phyloP scores from a whole-genome alignment of 179 eudicot genomes.

The Heliamphora pulchella region DNA sequence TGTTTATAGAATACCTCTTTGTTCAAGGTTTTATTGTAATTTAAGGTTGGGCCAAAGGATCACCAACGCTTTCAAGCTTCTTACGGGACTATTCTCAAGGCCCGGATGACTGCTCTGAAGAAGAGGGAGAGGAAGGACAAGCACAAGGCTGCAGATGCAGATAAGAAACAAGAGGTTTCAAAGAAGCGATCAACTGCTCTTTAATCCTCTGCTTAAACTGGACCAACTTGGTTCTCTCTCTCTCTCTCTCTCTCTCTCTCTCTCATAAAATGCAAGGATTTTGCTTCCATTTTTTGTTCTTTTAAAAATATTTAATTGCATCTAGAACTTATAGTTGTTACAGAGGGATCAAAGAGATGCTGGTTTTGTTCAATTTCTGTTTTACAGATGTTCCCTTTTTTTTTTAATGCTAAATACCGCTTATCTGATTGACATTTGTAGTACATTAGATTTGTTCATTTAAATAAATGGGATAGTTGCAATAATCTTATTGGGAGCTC shows the following conservation, averaged over 20 bases:
- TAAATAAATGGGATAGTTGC: no score
- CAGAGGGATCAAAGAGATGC: neutral
- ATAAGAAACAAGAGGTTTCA: conserved; percentile 14
- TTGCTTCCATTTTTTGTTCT: neutral
- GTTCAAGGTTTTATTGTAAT: neutral
- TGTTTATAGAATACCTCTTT: neutral
- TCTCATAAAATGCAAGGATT: neutral
- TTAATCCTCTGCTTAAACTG: neutral
- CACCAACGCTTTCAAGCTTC: conserved; percentile 91
- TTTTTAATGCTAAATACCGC: no score
- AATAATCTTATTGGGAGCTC: no score
- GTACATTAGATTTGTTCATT: no score
- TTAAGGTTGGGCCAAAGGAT: conserved; percentile 77
- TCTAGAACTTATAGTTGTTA: neutral
- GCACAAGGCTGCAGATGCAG: conserved; percentile 53
- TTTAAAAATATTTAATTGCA: neutral
- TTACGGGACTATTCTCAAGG: conserved; percentile 83
- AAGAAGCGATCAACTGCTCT: neutral
- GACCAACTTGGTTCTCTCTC: neutral
- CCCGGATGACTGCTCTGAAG: conserved; percentile 87
- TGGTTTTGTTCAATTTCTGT: no score
- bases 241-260: neutral
- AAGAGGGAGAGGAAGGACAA: conserved; percentile 89
- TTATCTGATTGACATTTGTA: no score
- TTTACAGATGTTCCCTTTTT: no score